Conservation (phyloP, 1,139 yeast genomes). For the Hyphopichia wangnamkhiaoensis region DNA sequence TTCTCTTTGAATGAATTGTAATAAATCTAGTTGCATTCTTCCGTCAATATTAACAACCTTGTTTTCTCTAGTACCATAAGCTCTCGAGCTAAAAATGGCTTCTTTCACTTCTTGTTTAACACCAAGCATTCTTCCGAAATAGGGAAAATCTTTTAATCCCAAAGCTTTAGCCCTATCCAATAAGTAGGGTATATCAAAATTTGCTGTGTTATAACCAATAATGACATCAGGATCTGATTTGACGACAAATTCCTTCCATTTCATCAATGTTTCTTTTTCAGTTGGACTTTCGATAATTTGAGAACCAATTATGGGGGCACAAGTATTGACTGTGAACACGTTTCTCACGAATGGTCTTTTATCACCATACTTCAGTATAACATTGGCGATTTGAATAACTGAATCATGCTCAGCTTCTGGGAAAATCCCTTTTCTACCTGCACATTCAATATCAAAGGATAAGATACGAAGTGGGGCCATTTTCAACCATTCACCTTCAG, state of each 20-base stretch:
- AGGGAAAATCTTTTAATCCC: conserved; percentile 70
- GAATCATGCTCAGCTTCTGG: conserved; percentile 95
- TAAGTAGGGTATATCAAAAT: conserved; percentile 92
- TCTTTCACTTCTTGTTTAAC: conserved; percentile 79
- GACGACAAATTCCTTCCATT: conserved; percentile 83
- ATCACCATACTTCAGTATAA: conserved; percentile 82
- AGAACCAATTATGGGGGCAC: conserved; percentile 92
- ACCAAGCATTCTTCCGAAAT: conserved; percentile 72
- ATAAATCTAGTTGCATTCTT: conserved; percentile 88
- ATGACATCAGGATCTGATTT: conserved; percentile 93
- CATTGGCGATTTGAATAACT: conserved; percentile 96
- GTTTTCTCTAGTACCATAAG: conserved; percentile 94
- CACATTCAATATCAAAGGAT: conserved; percentile 97
- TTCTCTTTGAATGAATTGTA: conserved; percentile 93
- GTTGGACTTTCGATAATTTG: conserved; percentile 75
- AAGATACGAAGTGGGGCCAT: conserved; percentile 92
- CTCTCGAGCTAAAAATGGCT: conserved; percentile 86
- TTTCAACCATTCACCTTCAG: conserved; percentile 93
- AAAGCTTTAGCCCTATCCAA: conserved; percentile 84
- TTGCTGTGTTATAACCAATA: conserved; percentile 92
- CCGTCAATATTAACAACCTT: conserved; percentile 94
- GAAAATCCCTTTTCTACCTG: conserved; percentile 94
- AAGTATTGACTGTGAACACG: conserved; percentile 89
- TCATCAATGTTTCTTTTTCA: conserved; percentile 79
- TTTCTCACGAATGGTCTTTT: conserved; percentile 84